Evolutionary conservation across 805 yeast species (phyloP).

Genomic region (Saccharomycopsis amapae): DNA sequence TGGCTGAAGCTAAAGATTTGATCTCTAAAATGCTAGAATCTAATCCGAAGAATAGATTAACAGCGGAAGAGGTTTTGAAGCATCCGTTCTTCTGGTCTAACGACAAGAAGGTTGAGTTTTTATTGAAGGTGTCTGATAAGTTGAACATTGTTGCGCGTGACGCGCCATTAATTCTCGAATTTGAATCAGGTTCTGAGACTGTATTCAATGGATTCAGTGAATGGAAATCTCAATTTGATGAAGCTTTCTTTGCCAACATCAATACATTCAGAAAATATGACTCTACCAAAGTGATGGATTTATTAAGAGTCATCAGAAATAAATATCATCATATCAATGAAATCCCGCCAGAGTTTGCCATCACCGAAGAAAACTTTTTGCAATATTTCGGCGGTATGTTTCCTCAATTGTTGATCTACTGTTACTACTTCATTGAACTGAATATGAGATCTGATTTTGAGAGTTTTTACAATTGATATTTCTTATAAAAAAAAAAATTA

Average conservation of each 20-base stretch:
- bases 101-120: slow-evolving; percentile 70
- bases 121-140: slow-evolving; percentile 82
- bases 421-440: slow-evolving; percentile 54
- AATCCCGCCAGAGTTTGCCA: slow-evolving; percentile 59
- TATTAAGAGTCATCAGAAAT: slow-evolving; percentile 83
- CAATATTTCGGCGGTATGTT: slow-evolving; percentile 65
- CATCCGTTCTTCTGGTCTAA: slow-evolving; percentile 89
- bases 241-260: slow-evolving; percentile 68
- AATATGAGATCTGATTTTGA: slow-evolving; percentile 52
- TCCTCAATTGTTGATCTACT: slow-evolving; percentile 71
- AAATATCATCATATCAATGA: slow-evolving; percentile 94
- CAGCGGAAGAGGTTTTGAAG: slow-evolving; percentile 54
- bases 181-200: slow-evolving; percentile 44
- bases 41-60: slow-evolving; percentile 67
- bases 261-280: slow-evolving; percentile 90
- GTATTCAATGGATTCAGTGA: slow-evolving; percentile 65
- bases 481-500: no score
- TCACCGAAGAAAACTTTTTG: slow-evolving; percentile 74
- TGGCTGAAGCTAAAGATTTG: slow-evolving; percentile 60
- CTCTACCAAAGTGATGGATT: slow-evolving; percentile 70
- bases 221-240: slow-evolving; percentile 80
- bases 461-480: slow-evolving; percentile 27
- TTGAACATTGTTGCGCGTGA: slow-evolving; percentile 80
- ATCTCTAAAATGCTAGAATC: slow-evolving; percentile 62
- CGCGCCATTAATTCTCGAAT: slow-evolving; percentile 44